Conservation (phyloP, 2,329 filamentous ascomycete genomes). For the Fusarium pseudograminearum region DNA sequence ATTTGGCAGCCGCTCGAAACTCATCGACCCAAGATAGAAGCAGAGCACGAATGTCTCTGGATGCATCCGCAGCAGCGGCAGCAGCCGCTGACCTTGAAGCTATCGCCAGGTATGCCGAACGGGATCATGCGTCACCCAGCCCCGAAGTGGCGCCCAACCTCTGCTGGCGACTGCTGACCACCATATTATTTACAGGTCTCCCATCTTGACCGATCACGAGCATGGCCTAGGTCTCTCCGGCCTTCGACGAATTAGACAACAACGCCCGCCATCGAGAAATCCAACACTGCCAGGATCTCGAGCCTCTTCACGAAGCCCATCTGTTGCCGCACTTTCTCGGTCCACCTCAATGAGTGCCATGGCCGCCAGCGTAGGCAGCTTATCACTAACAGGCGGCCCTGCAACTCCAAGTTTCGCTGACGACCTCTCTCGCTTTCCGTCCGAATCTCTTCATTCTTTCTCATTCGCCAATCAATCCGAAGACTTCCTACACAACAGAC, state of each 20-base stretch:
- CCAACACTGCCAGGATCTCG: conserved; percentile 73
- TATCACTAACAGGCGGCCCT: conserved; percentile 70
- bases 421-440: conserved; percentile 91
- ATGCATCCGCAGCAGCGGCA: conserved; percentile 74
- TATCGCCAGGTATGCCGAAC: conserved; percentile 73
- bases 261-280: conserved; percentile 72
- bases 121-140: conserved; percentile 38
- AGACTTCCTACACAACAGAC: conserved; percentile 88
- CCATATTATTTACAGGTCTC: conserved; percentile 69
- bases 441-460: conserved; percentile 97
- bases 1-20: conserved; percentile 64
- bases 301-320: conserved; percentile 71
- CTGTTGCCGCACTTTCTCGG: conserved; percentile 68
- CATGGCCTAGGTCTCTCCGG: conserved; percentile 88
- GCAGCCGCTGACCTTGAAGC: conserved; percentile 72
- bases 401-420: conserved; percentile 83
- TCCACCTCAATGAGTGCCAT: conserved; percentile 79
- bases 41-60: conserved; percentile 80
- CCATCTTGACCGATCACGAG: conserved; percentile 86
- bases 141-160: conserved; percentile 30
- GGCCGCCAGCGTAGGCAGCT: conserved; percentile 67
- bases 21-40: conserved; percentile 63
- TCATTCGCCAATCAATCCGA: conserved; percentile 97
- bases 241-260: conserved; percentile 92
- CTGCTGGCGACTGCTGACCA: conserved; percentile 45